Percentiles rank a stretch among this genome's conserved stretches.
Conservation (phyloP, 164 flowering plant species). For the Magnolia changhungtana region DNA sequence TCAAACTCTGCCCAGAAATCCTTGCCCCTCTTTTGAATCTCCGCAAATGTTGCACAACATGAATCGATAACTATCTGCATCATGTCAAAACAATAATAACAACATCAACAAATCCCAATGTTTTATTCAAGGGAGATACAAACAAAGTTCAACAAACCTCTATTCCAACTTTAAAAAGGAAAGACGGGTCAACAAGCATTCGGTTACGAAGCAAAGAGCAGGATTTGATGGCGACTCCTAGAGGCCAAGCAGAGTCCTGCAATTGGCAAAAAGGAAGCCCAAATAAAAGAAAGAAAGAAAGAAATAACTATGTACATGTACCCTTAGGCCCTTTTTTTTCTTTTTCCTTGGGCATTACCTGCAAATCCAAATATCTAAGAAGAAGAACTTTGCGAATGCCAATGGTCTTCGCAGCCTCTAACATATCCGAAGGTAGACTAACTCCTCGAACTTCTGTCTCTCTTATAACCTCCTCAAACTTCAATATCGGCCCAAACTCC, state of each 20-base stretch:
- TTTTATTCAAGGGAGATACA: not conserved
- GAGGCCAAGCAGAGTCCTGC: conserved; percentile 61
- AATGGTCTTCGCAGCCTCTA: conserved; percentile 57
- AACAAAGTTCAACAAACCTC: conserved; percentile 49
- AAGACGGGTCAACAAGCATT: conserved; percentile 86
- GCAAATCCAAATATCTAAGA: conserved; percentile 60
- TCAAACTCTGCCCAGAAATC: conserved; percentile 96
- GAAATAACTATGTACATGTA: not conserved
- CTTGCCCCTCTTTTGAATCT: conserved; percentile 85
- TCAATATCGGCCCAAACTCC: conserved; percentile 67
- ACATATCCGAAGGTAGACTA: conserved; percentile 59
- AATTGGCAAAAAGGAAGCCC: not conserved
- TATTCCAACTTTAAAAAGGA: conserved; percentile 80
- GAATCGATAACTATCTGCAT: conserved; percentile 86
- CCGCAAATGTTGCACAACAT: conserved; percentile 93
- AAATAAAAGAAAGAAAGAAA: not conserved
- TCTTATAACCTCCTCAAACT: conserved; percentile 55
- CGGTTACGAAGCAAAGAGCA: conserved; percentile 73
- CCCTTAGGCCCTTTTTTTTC: not conserved
- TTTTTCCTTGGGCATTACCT: conserved; percentile 33
- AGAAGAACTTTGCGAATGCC: conserved; percentile 60
- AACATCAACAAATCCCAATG: not conserved
- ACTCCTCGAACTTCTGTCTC: conserved; percentile 52
- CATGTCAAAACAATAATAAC: conserved; percentile 4
- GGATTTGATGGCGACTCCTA: conserved; percentile 55